Evolutionary conservation across 2,329 filamentous ascomycete genomes (phyloP).

Genomic region (Pyrenophora teres): DNA sequence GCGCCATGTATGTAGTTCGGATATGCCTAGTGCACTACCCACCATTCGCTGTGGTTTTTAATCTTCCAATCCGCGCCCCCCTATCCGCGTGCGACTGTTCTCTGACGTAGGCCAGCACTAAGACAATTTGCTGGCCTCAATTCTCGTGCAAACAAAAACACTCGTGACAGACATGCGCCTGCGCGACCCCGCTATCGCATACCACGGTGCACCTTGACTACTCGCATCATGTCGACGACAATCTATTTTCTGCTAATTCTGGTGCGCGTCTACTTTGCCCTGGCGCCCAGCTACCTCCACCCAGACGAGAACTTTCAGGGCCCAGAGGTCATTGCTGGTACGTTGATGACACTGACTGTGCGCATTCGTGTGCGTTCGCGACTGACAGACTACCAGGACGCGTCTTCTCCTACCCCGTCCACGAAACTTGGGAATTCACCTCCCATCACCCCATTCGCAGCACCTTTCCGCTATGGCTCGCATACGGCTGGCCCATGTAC

Average conservation of each 20-base stretch:
- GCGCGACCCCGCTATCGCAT: constrained; percentile 21
- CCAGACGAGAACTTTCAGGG: constrained; percentile 99
- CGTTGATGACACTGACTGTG: constrained; percentile 4
- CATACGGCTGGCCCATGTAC: constrained; percentile 93
- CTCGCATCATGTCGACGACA: constrained; percentile 80
- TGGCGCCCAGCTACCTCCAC: constrained; percentile 94
- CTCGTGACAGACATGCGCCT: constrained; percentile 40
- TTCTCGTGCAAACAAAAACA: constrained; percentile 17
- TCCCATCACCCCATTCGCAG: constrained; percentile 87
- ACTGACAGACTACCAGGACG: constrained; percentile 64
- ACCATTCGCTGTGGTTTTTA: constrained; percentile 2
- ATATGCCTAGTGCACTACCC: background rate
- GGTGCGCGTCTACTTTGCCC: constrained; percentile 89
- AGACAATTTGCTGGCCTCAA: constrained; percentile 25
- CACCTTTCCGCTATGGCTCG: constrained; percentile 93
- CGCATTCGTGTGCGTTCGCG: background rate
- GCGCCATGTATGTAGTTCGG: constrained; percentile 29
- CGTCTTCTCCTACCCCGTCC: constrained; percentile 89
- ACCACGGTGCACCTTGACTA: constrained; percentile 22
- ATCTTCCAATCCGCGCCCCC: constrained; percentile 10
- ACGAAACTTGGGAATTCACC: constrained; percentile 95
- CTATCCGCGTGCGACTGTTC: constrained; percentile 31
- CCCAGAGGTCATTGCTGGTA: constrained; percentile 94
- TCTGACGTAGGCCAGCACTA: constrained; percentile 32
- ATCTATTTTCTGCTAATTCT: constrained; percentile 83